Percentiles rank a stretch among this genome's conserved stretches.
phyloP scores from a whole-genome alignment of 139 green algal genomes.

The Chlamydomonas sphaeroides region DNA sequence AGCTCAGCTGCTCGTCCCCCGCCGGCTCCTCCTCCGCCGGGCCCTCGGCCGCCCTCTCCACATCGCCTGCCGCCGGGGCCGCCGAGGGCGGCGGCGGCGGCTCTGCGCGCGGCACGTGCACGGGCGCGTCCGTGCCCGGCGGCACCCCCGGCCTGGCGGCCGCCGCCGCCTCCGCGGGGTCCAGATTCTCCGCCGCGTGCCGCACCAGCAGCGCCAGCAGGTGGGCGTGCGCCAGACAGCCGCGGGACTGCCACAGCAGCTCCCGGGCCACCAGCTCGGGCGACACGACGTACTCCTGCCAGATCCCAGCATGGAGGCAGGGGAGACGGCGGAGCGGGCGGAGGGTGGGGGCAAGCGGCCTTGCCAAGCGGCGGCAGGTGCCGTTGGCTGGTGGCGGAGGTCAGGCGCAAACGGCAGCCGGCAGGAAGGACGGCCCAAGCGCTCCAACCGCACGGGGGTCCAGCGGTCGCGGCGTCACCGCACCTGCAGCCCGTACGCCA shows the following conservation, averaged over 20 bases:
- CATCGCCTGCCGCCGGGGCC: background rate
- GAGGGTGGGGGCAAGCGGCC: too few species aligned
- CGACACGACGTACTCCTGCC: conserved; percentile 27
- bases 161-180: background rate
- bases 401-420: too few species aligned
- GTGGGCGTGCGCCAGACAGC: conserved; percentile 29
- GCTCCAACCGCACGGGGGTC: too few species aligned
- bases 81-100: background rate
- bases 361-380: too few species aligned
- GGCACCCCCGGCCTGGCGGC: too few species aligned
- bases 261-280: conserved; percentile 23
- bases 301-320: too few species aligned
- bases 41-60: background rate
- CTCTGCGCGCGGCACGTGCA: background rate
- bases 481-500: conserved; percentile 32
- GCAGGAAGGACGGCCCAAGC: too few species aligned
- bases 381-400: too few species aligned
- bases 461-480: too few species aligned
- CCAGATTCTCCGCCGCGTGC: conserved; percentile 29
- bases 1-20: too few species aligned
- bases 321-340: too few species aligned
- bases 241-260: conserved; percentile 37
- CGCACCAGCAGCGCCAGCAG: conserved; percentile 21
- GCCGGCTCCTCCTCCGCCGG: background rate
- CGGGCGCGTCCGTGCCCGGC: background rate